Evolutionary conservation across 176 grass and related monocot species (phyloP).

Genomic region (Thalia dealbata): DNA sequence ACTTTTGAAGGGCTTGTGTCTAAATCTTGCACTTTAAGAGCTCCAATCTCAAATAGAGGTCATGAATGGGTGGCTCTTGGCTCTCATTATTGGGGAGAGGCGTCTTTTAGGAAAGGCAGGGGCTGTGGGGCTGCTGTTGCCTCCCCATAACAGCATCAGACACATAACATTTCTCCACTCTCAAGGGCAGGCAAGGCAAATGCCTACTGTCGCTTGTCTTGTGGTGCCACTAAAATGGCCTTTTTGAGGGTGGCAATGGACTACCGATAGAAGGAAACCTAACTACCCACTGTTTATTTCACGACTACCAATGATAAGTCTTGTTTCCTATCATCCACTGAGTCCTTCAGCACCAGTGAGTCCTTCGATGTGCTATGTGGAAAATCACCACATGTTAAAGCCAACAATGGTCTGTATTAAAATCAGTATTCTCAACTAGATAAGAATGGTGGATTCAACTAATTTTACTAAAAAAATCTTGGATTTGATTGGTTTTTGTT

Average conservation of each 20-base stretch:
- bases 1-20: background rate
- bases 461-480: no score
- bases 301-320: background rate
- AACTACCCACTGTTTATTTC: background rate
- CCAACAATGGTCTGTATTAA: no score
- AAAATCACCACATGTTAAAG: no score
- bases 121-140: background rate
- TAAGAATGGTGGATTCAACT: no score
- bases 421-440: no score
- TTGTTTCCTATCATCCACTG: background rate
- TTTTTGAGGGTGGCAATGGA: background rate
- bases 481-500: no score
- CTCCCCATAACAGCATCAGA: background rate
- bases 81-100: background rate
- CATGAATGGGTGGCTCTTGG: background rate
- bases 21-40: background rate
- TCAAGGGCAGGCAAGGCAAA: background rate
- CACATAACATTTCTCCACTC: background rate
- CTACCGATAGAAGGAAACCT: background rate
- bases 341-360: background rate
- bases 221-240: background rate
- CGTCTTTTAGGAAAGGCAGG: background rate
- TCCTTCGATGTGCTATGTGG: no score
- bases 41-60: background rate
- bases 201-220: background rate